phyloP scores from a whole-genome alignment of 257 asterid species.

The Gentiana macrophylla region DNA sequence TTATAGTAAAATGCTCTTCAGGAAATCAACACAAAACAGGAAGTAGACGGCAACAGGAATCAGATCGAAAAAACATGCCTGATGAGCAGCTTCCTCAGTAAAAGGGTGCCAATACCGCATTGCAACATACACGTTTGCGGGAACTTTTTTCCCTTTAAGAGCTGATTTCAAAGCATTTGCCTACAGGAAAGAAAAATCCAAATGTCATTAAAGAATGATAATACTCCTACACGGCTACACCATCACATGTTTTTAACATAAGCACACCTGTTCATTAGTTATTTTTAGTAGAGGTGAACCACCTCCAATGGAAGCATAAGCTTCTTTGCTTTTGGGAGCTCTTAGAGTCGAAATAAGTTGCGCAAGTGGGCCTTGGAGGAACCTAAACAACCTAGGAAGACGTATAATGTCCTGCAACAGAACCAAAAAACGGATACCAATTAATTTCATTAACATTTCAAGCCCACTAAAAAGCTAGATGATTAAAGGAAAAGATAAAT shows the following conservation, averaged over 20 bases:
- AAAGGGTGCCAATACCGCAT: slow-evolving; percentile 99
- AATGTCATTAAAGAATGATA: slow-evolving; percentile 5
- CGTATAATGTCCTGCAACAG: slow-evolving; percentile 78
- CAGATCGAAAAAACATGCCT: slow-evolving; percentile 25
- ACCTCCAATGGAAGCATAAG: slow-evolving; percentile 96
- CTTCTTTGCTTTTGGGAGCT: slow-evolving; percentile 97
- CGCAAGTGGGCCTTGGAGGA: slow-evolving; percentile 90
- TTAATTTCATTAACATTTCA: not conserved
- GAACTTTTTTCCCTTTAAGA: slow-evolving; percentile 49
- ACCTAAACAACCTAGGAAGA: slow-evolving; percentile 78
- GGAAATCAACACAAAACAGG: not conserved
- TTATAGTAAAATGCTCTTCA: too few relatives aligned
- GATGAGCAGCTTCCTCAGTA: slow-evolving; percentile 94
- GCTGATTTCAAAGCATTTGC: slow-evolving; percentile 66
- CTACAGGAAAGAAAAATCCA: slow-evolving; percentile 24
- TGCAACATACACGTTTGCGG: slow-evolving; percentile 80
- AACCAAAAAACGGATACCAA: not conserved
- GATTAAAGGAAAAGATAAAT: not conserved
- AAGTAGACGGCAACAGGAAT: not conserved
- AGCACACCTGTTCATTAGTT: slow-evolving; percentile 80
- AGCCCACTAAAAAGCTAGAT: not conserved
- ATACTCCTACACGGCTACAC: not conserved
- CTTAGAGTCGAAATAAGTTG: slow-evolving; percentile 68
- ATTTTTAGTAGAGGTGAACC: slow-evolving; percentile 94
- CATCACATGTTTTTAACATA: not conserved